Base-by-base conservation (phyloP, 2,329 filamentous ascomycete species). In the Paraconiothyrium sp. region DNA sequence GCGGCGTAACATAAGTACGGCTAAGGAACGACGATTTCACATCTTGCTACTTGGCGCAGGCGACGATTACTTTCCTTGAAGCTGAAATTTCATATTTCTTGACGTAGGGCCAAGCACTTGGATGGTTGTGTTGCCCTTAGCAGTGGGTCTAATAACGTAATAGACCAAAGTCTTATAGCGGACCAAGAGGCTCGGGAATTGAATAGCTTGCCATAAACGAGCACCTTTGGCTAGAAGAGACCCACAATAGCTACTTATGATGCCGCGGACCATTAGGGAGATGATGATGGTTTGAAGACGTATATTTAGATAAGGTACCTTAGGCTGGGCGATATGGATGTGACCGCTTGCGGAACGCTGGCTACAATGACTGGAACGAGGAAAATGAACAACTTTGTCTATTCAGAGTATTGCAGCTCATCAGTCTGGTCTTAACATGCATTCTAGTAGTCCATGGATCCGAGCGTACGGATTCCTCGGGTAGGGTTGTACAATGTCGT, bases 61-160 rank as follows among this genome's bases (percentile, higher is more conserved):
- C 52, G 52, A 55, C 37, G 34, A 44, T 16, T 27, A 46, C 27
- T 55, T 46, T 55, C 46, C 52, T 14, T 22, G 52, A 55, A 55
- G 37, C 16, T 55, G 27, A 34, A 44, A 32, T 52, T 24, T n/a
- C 39, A 30, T 55, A 44, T 16, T 34, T 35, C 22, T 55, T 55
- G 52, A 55, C 52, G 52, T 55, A 55, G 39, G 39, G 52, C 41
- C 52, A 55, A 55, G 52, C 52, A 34, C 46, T 27, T 5, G 5
- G 14, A 34, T 20, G 39, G 39, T 34, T 46, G 16, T 46, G 37
- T 46, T 35, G 39, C 52, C 52, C 27, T 55, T 27, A 32, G 39
- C n/a, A 44, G 52, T 55, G 52, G 52, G 24, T 55, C 52, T 44
- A 32, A 39, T 55, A 55, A 55, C 52, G 52, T 55, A 55, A 55